Evolutionary conservation across 2,329 filamentous ascomycete genomes (phyloP), one percentile per base, ranked within the genome.

Genomic region (Zasmidium cellare): DNA sequence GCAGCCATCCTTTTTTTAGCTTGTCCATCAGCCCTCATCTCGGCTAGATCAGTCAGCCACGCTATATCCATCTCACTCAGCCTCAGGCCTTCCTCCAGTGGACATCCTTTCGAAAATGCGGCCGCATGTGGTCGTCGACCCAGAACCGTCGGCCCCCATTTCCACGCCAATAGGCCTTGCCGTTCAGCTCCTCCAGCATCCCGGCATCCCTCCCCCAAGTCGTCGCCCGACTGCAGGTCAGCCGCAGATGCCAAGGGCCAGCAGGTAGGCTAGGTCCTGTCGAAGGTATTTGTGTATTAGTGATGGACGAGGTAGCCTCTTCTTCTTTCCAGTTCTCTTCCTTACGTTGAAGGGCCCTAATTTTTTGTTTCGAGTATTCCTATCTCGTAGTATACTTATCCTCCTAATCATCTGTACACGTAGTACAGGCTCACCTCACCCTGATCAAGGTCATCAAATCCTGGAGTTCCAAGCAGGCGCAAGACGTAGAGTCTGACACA

Each of bases 41-140:
- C 23, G 48, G 48, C 48, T 51, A 28, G 19, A 51, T 51, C 25
- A 28, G 18, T 28, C 48, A 35, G 48, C 48, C 16, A 35, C 46
- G n/a, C 35, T 41, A 41, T 41, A 16, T 41, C 35, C 11, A 41
- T 38, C 48, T 51, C 48, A 51, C 25, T 51, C 48, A 51, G 48
- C 48, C 48, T 51, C n/a, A 53, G 41, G 35, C 22, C 22, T 45
- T 28, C 31, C 50, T 45, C 45, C 31, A 35, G 35, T 28, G 20
- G 19, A 16, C 31, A 35, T 38, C 16, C 22, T n/a, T 9, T 23
- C 16, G 22, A 23, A 7, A 5, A 3, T 49, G 1, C 20, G 31
- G 24, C 25, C 22, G 48, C 28, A 12, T 9, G 25, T 35, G 25
- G 16, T 41, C 16, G 35, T 14, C 7, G 12, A 41, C 16, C 35